These are phyloP conservation scores for Lunularia cruciata DNA, from an alignment of 225 moss, liverwort and hornwort genomes.

Conservation along the genomic window DNA sequence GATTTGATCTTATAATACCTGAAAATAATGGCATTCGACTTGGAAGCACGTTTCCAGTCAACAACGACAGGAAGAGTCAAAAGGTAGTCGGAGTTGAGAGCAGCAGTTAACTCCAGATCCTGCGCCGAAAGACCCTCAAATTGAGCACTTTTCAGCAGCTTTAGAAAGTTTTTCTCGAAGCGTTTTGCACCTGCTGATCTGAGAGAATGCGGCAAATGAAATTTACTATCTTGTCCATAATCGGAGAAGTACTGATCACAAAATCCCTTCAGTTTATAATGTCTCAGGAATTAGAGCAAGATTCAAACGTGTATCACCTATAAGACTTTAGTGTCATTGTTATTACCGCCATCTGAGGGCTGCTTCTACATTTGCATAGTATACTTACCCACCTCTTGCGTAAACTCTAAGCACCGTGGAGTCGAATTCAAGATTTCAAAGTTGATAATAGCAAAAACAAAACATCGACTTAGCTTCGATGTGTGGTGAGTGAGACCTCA, in stretches of 20 bases:
- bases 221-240: not conserved
- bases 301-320: not conserved
- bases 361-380: too few relatives aligned
- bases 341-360: too few relatives aligned
- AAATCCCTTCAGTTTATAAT: too few relatives aligned
- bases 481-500: not conserved
- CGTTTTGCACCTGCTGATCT: slow-evolving; percentile 55
- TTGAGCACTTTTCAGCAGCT: slow-evolving; percentile 63
- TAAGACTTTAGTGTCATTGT: not conserved
- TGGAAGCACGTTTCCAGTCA: slow-evolving; percentile 78
- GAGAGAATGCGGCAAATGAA: not conserved
- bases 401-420: too few relatives aligned
- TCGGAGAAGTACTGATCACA: not conserved
- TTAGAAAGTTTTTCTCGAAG: slow-evolving; percentile 78
- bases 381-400: too few relatives aligned
- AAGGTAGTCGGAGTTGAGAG: slow-evolving; percentile 85
- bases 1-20: too few relatives aligned
- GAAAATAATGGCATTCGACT: slow-evolving; percentile 71
- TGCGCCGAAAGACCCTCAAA: slow-evolving; percentile 79
- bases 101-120: slow-evolving; percentile 70
- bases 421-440: too few relatives aligned
- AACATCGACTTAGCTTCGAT: not conserved
- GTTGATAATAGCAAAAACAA: too few relatives aligned
- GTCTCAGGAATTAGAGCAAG: too few relatives aligned
- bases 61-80: slow-evolving; percentile 82